Evolutionary conservation across 768 basidiomycete species (phyloP).

Genomic region (Lactifluus hygrophoroides): DNA sequence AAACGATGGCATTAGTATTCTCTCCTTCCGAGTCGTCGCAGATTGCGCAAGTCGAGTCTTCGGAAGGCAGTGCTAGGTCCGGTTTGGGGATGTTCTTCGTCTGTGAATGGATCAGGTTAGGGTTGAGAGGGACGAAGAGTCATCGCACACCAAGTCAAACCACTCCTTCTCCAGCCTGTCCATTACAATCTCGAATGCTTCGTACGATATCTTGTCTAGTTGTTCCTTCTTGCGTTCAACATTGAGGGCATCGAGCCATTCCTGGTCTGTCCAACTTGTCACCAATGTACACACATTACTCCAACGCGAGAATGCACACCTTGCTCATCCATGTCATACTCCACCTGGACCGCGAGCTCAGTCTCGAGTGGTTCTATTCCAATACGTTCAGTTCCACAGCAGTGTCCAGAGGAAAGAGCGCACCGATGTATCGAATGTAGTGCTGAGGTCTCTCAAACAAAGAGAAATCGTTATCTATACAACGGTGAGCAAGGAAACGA

Average conservation of each 20-base stretch:
- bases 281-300: neutral
- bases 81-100: conserved; percentile 91
- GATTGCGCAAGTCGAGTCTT: conserved; percentile 94
- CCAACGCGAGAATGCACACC: conserved; percentile 36
- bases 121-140: neutral
- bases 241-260: conserved; percentile 89
- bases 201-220: conserved; percentile 63
- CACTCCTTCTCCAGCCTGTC: conserved; percentile 98
- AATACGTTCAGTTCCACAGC: neutral
- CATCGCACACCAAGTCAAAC: conserved; percentile 76
- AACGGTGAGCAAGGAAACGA: neutral
- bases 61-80: conserved; percentile 78
- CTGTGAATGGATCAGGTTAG: conserved; percentile 31
- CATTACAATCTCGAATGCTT: conserved; percentile 93
- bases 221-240: conserved; percentile 70
- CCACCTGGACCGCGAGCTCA: conserved; percentile 87
- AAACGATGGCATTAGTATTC: conserved; percentile 97
- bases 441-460: conserved; percentile 72
- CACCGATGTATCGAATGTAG: conserved; percentile 89
- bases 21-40: conserved; percentile 99
- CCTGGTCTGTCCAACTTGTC: conserved; percentile 54
- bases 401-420: conserved; percentile 20
- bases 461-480: conserved; percentile 54
- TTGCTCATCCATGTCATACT: conserved; percentile 99
- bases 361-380: conserved; percentile 78